Evolutionary conservation across 805 yeast species (phyloP).

Genomic region (Komagataella phaffii): DNA sequence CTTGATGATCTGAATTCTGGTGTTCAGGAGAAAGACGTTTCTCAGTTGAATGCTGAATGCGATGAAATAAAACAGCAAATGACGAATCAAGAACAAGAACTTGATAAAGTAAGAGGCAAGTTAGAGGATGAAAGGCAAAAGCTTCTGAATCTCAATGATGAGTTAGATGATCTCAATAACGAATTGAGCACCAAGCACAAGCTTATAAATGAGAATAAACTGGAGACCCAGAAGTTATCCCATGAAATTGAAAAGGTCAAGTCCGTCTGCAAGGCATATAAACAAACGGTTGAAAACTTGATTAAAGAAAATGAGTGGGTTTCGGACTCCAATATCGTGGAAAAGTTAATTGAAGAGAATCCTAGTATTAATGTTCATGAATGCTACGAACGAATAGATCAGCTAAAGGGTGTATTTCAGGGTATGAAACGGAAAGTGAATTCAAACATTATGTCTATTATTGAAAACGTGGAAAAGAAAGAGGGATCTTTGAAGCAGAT

Average conservation of each 20-base stretch:
- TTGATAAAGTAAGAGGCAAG: conserved; percentile 16
- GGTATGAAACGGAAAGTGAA: conserved; percentile 75
- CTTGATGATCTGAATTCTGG: conserved; percentile 29
- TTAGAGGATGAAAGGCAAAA: conserved; percentile 44
- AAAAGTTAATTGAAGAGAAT: conserved; percentile 43
- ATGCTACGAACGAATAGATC: conserved; percentile 40
- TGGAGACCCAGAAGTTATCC: conserved; percentile 37
- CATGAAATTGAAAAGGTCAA: conserved; percentile 42
- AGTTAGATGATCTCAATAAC: conserved; percentile 44
- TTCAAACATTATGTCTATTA: conserved; percentile 78
- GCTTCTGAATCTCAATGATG: conserved; percentile 62
- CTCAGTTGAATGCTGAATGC: conserved; percentile 15
- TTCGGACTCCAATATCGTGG: conserved; percentile 42
- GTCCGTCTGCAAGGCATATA: conserved; percentile 21
- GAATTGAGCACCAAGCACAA: conserved; percentile 30
- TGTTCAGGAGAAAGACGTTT: conserved; percentile 21
- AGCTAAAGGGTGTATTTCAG: conserved; percentile 44
- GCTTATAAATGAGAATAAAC: conserved; percentile 28
- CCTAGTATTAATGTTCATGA: conserved; percentile 52
- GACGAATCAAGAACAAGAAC: background rate
- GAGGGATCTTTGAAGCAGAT: conserved; percentile 63
- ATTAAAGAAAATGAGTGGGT: conserved; percentile 62
- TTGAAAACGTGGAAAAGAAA: conserved; percentile 83
- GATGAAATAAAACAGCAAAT: conserved; percentile 7
- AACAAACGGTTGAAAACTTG: conserved; percentile 27